Percentiles rank a stretch among this genome's conserved stretches.
Conservation (phyloP, 768 basidiomycete species). For the Omphalotus guepiniiformis region DNA sequence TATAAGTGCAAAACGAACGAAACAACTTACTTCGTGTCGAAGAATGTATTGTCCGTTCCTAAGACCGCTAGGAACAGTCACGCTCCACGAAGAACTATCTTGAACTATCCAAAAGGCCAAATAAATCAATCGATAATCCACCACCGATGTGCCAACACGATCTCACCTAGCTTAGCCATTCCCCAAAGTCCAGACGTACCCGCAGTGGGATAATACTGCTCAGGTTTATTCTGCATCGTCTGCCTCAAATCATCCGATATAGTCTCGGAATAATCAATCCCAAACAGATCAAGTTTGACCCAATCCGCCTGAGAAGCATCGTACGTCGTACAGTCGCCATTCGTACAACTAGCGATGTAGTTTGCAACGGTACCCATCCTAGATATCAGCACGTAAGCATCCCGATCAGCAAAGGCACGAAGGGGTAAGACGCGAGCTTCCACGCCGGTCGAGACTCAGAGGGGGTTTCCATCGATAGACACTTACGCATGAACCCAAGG, state of each 20-base stretch:
- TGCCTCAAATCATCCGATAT: constrained; percentile 16
- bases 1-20: background rate
- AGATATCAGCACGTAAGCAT: background rate
- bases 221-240: constrained; percentile 21
- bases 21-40: constrained; percentile 16
- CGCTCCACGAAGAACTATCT: constrained; percentile 17
- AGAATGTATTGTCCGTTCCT: constrained; percentile 21
- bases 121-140: too few relatives aligned
- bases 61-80: constrained; percentile 17
- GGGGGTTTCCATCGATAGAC: background rate
- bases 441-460: background rate
- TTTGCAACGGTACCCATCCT: constrained; percentile 21
- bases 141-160: background rate
- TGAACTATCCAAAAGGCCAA: constrained; percentile 13
- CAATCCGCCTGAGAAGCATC: constrained; percentile 20
- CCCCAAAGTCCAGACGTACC: constrained; percentile 19
- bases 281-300: constrained; percentile 19
- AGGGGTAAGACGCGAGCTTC: background rate
- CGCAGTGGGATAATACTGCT: constrained; percentile 16
- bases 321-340: constrained; percentile 18
- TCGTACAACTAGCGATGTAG: constrained; percentile 20
- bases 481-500: constrained; percentile 23
- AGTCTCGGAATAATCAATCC: constrained; percentile 16
- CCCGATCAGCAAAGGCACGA: background rate
- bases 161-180: constrained; percentile 19